Conservation (phyloP, 2,329 filamentous ascomycete species). For the Thielaviopsis populi region DNA sequence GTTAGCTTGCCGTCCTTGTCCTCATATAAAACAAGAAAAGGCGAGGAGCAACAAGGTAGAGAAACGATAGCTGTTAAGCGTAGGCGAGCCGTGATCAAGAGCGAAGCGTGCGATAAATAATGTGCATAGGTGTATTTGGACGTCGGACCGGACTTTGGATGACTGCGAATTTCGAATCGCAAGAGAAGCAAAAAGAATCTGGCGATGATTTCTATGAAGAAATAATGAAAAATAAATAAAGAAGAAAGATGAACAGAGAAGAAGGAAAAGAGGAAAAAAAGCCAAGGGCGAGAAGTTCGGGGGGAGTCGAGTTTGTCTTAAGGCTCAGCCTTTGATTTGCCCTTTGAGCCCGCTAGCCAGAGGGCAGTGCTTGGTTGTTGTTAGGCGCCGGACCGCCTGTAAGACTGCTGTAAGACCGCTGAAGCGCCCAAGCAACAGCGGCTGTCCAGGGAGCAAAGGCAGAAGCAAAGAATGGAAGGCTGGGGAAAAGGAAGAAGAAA, state of each 20-base stretch:
- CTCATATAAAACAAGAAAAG: not conserved
- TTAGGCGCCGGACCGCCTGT: not conserved
- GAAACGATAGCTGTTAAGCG: not conserved
- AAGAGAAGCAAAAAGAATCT: not conserved
- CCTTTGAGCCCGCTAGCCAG: not conserved
- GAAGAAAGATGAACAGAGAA: conserved; percentile 5
- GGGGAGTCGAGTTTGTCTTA: not conserved
- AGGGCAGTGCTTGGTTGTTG: not conserved
- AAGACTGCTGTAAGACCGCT: not conserved
- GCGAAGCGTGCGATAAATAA: not conserved
- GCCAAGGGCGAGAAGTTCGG: not conserved
- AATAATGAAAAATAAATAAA: conserved; percentile 2
- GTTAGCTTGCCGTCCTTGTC: not conserved
- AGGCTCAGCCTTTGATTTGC: not conserved
- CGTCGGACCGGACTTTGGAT: not conserved
- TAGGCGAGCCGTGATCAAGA: not conserved
- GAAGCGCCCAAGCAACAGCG: not conserved
- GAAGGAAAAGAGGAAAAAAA: not conserved
- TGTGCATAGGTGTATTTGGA: not conserved
- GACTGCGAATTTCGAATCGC: not conserved
- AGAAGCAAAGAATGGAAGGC: conserved; percentile 3
- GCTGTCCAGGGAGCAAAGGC: not conserved
- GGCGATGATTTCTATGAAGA: conserved; percentile 2
- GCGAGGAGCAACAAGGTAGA: not conserved
- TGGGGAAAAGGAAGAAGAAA: not conserved